phyloP scores from a whole-genome alignment of 352 stramenopile species.

The Phytophthora melonis region DNA sequence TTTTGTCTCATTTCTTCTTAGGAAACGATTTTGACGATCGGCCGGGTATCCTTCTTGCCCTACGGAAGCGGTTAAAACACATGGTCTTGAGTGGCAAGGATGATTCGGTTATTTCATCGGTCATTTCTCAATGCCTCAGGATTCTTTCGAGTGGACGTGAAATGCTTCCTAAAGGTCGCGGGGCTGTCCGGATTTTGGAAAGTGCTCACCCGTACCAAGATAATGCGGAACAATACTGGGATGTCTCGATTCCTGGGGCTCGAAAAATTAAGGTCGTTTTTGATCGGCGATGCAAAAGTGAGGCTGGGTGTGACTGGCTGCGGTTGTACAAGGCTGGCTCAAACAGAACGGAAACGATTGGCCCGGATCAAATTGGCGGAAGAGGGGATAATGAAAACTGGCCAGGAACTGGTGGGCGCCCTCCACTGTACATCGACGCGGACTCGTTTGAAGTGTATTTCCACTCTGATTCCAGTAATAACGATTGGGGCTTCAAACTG shows the following conservation, averaged over 20 bases:
- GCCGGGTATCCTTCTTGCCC: constrained; percentile 24
- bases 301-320: constrained; percentile 71
- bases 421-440: constrained; percentile 75
- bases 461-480: constrained; percentile 81
- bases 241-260: constrained; percentile 72
- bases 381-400: constrained; percentile 79
- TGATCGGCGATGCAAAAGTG: constrained; percentile 76
- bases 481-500: constrained; percentile 92
- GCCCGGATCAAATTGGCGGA: constrained; percentile 70
- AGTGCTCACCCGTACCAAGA: constrained; percentile 78
- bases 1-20: constrained; percentile 57
- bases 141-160: constrained; percentile 37
- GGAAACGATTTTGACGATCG: constrained; percentile 36
- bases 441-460: constrained; percentile 86
- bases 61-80: constrained; percentile 36
- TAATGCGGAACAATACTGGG: constrained; percentile 76
- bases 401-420: constrained; percentile 69
- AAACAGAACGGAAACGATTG: constrained; percentile 54
- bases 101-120: constrained; percentile 21
- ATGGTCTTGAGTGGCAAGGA: constrained; percentile 35
- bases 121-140: constrained; percentile 47
- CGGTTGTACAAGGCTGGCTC: constrained; percentile 74
- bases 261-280: constrained; percentile 75
- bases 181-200: constrained; percentile 65
- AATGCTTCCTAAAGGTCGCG: constrained; percentile 53